These are phyloP conservation scores for Trichoderma koningii DNA, from an alignment of 2,329 filamentous ascomycete genomes.

Conservation along the genomic window DNA sequence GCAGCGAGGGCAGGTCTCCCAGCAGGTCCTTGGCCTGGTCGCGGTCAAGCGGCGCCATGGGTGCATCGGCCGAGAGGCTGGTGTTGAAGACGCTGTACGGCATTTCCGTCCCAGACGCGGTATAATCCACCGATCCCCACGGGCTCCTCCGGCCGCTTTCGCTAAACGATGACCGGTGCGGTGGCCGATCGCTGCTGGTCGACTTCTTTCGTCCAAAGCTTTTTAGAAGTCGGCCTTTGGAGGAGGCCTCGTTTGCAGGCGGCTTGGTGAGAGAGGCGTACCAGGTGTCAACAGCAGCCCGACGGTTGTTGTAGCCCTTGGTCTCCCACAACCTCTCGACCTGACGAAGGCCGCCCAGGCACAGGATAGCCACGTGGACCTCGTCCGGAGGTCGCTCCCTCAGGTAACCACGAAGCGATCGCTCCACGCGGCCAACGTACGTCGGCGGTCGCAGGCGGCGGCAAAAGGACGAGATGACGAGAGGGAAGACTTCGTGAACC, in stretches of 20 bases:
- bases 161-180: slow-evolving; percentile 32
- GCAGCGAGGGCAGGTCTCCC: slow-evolving; percentile 57
- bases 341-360: slow-evolving; percentile 62
- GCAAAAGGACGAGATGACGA: slow-evolving; percentile 66
- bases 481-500: slow-evolving; percentile 65
- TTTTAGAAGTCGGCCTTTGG: slow-evolving; percentile 56
- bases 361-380: slow-evolving; percentile 61
- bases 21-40: slow-evolving; percentile 56
- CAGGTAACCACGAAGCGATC: slow-evolving; percentile 63
- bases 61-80: slow-evolving; percentile 62
- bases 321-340: slow-evolving; percentile 67
- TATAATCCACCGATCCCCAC: slow-evolving; percentile 38
- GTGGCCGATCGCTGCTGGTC: slow-evolving; percentile 36
- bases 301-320: slow-evolving; percentile 63
- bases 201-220: slow-evolving; percentile 62
- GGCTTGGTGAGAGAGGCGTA: slow-evolving; percentile 55
- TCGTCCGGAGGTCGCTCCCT: slow-evolving; percentile 64
- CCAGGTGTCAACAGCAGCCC: slow-evolving; percentile 62
- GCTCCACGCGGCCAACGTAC: slow-evolving; percentile 64
- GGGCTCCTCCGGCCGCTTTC: slow-evolving; percentile 35
- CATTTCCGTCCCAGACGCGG: slow-evolving; percentile 37
- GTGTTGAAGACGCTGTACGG: slow-evolving; percentile 57
- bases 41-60: slow-evolving; percentile 57
- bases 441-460: slow-evolving; percentile 63
- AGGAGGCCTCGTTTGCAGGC: slow-evolving; percentile 41